Conservation (phyloP, 2,329 filamentous ascomycete species). For the Chaetomiaceae sp. region DNA sequence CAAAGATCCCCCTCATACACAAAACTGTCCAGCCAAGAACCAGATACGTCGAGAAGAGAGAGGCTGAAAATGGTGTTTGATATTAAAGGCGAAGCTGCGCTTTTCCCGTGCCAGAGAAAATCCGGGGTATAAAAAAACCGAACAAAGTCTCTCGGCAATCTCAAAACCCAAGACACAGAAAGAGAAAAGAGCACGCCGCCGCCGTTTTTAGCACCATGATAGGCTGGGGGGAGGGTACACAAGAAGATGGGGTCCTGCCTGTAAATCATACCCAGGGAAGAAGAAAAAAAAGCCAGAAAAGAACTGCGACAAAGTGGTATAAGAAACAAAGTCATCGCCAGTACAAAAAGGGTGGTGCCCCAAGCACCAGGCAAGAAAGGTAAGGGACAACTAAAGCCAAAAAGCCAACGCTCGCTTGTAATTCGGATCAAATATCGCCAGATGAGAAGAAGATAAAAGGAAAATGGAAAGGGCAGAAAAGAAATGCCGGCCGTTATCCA, state of each 20-base stretch:
- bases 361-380: slow-evolving; percentile 23
- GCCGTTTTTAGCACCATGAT: slow-evolving; percentile 6
- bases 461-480: slow-evolving; percentile 25
- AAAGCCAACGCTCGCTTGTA: slow-evolving; percentile 25
- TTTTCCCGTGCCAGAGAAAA: slow-evolving; percentile 16
- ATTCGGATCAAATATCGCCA: slow-evolving; percentile 5
- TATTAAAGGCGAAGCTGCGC: slow-evolving; percentile 15
- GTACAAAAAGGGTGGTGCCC: neutral
- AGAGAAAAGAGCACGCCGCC: slow-evolving; percentile 1
- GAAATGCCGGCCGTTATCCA: slow-evolving; percentile 11
- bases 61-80: neutral
- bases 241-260: too few species aligned
- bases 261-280: too few species aligned
- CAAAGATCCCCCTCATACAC: slow-evolving; percentile 16
- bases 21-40: slow-evolving; percentile 1
- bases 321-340: slow-evolving; percentile 11
- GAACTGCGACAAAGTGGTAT: slow-evolving; percentile 10
- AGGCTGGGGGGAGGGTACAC: slow-evolving; percentile 2
- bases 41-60: neutral
- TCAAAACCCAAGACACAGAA: neutral
- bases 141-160: slow-evolving; percentile 22
- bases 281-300: too few species aligned
- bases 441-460: slow-evolving; percentile 5
- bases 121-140: slow-evolving; percentile 32
- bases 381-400: slow-evolving; percentile 22